Conservation (phyloP, 805 yeast species). For the Kazachstania martiniae region DNA sequence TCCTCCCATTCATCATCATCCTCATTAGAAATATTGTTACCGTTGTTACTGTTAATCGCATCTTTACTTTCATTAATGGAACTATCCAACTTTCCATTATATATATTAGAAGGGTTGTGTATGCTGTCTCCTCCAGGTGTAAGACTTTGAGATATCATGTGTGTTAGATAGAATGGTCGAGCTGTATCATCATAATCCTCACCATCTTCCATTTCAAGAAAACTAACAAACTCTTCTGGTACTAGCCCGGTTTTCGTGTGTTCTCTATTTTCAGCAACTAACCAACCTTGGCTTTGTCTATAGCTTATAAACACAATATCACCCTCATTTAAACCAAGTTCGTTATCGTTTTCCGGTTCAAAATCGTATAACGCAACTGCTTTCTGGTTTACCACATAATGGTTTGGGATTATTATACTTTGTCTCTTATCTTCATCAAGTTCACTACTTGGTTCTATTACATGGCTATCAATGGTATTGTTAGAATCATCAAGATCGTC, state of each 20-base stretch:
- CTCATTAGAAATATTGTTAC: constrained; percentile 8
- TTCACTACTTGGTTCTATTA: not conserved
- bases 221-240: constrained; percentile 86
- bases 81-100: no score
- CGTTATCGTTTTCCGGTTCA: constrained; percentile 89
- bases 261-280: constrained; percentile 61
- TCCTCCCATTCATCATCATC: constrained; percentile 29
- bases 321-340: constrained; percentile 65
- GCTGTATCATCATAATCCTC: constrained; percentile 22
- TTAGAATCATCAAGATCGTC: constrained; percentile 7
- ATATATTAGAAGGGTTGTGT: no score
- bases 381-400: constrained; percentile 34
- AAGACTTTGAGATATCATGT: constrained; percentile 23
- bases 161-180: constrained; percentile 38
- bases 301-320: constrained; percentile 79
- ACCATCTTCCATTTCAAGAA: constrained; percentile 20
- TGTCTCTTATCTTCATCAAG: constrained; percentile 15
- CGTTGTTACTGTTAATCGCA: constrained; percentile 18
- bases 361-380: constrained; percentile 89
- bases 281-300: constrained; percentile 97
- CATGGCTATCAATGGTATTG: not conserved
- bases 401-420: constrained; percentile 25
- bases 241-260: constrained; percentile 63
- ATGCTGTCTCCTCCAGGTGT: no score
- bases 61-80: constrained; percentile 14